Percentiles rank a stretch among this genome's conserved stretches.
Conservation (phyloP, 306 rosid genomes). For the Vigna nakashimae region DNA sequence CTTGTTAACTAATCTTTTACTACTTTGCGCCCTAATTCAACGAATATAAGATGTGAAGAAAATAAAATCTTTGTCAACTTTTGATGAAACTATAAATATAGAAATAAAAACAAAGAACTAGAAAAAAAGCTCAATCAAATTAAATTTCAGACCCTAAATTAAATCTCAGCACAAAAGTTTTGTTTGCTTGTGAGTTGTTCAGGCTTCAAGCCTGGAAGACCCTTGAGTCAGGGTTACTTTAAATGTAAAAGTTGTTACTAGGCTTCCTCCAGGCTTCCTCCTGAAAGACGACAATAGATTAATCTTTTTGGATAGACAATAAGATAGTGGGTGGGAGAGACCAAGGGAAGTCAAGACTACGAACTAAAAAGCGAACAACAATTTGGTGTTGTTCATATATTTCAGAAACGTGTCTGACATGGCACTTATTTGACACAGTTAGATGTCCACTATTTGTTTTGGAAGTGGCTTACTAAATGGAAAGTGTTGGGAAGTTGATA, state of each 20-base stretch:
- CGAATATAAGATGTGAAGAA: not conserved
- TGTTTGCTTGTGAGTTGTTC: not conserved
- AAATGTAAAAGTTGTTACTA: not conserved
- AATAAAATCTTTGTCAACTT: not conserved
- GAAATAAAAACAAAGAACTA: not conserved
- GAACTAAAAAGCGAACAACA: not conserved
- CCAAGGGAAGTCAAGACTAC: not conserved
- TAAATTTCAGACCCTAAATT: not conserved
- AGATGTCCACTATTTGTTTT: not conserved
- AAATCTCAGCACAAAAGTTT: not conserved
- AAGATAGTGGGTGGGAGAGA: not conserved
- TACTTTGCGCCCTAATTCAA: not conserved
- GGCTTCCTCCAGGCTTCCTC: not conserved
- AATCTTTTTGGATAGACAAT: not conserved
- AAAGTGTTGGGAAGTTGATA: not conserved
- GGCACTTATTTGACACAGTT: not conserved
- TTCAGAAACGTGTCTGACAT: not conserved
- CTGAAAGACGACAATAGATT: not conserved
- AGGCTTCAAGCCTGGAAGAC: not conserved
- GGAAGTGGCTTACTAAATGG: not conserved
- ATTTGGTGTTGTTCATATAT: not conserved
- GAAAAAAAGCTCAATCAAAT: not conserved
- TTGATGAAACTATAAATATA: not conserved
- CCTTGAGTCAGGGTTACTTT: not conserved
- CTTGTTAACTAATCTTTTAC: not conserved